Percentiles rank a stretch among this genome's conserved stretches.
Evolutionary conservation across 2,329 filamentous ascomycete species (phyloP).

Genomic region (Scopulariopsis brevicaulis): DNA sequence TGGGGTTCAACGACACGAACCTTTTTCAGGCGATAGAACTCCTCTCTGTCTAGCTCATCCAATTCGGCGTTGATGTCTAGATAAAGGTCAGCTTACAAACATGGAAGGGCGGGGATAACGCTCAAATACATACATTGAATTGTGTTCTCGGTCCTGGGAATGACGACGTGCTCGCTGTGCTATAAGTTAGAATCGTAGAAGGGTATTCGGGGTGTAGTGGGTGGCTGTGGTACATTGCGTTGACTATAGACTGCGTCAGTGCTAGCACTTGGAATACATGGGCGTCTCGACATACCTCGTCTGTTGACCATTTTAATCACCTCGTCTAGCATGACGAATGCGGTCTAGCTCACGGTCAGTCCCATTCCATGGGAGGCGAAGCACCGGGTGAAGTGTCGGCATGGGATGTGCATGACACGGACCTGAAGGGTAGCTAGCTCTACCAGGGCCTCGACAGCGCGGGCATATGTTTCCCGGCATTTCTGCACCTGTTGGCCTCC

Average conservation of each 20-base stretch:
- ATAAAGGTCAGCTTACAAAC: neutral
- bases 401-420: conserved; percentile 9
- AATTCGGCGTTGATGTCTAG: conserved; percentile 93
- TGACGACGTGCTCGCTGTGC: conserved; percentile 77
- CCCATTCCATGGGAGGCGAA: neutral
- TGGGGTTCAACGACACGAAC: conserved; percentile 10
- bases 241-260: conserved; percentile 43
- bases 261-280: conserved; percentile 8
- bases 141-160: conserved; percentile 96
- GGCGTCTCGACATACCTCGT: conserved; percentile 50
- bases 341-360: conserved; percentile 45
- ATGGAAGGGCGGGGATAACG: neutral
- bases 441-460: conserved; percentile 90
- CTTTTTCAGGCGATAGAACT: conserved; percentile 97
- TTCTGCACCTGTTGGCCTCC: conserved; percentile 94
- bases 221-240: conserved; percentile 61
- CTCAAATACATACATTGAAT: conserved; percentile 64
- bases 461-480: conserved; percentile 89
- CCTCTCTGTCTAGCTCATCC: conserved; percentile 92
- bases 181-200: conserved; percentile 11
- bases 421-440: conserved; percentile 86
- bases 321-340: conserved; percentile 95
- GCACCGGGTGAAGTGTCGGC: neutral
- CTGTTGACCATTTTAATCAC: conserved; percentile 99
- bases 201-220: neutral